Conservation (phyloP, 306 rosid species). For the Sphenostylis stenocarpa region DNA sequence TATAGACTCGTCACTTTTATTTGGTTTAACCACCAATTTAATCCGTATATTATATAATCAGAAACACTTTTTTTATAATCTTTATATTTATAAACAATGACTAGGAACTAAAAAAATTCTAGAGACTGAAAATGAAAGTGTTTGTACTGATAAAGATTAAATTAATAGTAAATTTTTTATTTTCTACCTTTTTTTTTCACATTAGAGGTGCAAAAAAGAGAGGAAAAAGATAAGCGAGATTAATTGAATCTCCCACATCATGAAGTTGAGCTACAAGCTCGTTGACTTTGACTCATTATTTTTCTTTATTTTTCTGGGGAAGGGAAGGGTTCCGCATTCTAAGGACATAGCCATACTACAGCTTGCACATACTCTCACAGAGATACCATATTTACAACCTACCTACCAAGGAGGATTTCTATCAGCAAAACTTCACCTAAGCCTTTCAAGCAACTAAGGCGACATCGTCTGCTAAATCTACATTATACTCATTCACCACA, state of each 20-base stretch:
- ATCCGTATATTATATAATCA: no score
- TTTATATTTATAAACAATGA: no score
- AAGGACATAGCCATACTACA: background rate
- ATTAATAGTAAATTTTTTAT: background rate
- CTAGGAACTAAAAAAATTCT: no score
- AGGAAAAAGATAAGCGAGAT: background rate
- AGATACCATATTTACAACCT: slow-evolving; percentile 13
- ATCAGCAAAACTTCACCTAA: slow-evolving; percentile 11
- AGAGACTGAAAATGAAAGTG: no score
- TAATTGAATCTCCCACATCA: background rate
- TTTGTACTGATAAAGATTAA: no score
- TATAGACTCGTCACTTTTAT: no score
- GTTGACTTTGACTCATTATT: background rate
- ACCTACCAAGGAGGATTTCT: background rate
- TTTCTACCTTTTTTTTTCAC: background rate
- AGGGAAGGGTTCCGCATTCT: background rate
- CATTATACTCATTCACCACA: background rate
- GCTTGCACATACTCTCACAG: no score
- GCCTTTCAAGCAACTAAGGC: slow-evolving; percentile 20
- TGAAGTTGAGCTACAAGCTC: slow-evolving; percentile 11
- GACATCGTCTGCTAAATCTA: slow-evolving; percentile 2
- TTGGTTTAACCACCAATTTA: no score
- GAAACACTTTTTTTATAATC: no score
- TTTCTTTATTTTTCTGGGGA: background rate
- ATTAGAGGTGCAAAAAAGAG: background rate